A percentile compares a stretch with the other conserved stretches of the same genome.
phyloP scores from a whole-genome alignment of 495 filamentous ascomycete species.

The Saxophila tyrrhenica region DNA sequence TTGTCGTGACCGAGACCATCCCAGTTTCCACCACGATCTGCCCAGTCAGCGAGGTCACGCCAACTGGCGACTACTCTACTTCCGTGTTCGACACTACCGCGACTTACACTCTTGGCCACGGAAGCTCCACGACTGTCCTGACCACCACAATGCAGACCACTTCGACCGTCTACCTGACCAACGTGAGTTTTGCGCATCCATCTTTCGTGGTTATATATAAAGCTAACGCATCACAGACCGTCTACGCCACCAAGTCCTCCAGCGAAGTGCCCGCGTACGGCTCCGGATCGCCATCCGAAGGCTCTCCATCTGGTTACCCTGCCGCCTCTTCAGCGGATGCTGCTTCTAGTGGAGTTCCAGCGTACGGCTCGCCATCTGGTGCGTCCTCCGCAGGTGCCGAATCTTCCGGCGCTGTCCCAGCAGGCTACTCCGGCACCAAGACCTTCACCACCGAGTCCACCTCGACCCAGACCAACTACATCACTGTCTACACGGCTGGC shows the following conservation, averaged over 20 bases:
- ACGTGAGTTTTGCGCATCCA: not conserved
- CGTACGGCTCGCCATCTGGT: too few relatives aligned
- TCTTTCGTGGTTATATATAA: not conserved
- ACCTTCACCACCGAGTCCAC: constrained; percentile 7
- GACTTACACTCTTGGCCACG: constrained; percentile 14
- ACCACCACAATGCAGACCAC: constrained; percentile 16
- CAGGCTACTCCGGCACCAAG: not conserved
- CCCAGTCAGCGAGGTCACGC: constrained; percentile 4
- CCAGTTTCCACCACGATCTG: constrained; percentile 6
- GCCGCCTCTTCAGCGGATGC: not conserved
- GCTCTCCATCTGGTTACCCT: not conserved
- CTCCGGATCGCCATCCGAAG: not conserved
- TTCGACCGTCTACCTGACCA: constrained; percentile 12
- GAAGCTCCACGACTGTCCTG: constrained; percentile 6
- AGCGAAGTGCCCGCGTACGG: not conserved
- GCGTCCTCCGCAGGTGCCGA: not conserved
- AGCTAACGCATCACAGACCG: not conserved
- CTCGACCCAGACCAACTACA: constrained; percentile 12
- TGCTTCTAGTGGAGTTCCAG: not conserved
- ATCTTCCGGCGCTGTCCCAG: not conserved
- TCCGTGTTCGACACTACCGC: not conserved
- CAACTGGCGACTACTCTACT: not conserved
- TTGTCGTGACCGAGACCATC: constrained; percentile 5
- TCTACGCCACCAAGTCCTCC: constrained; percentile 2
- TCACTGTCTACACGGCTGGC: constrained; percentile 15